Base-by-base conservation (phyloP, 2,329 filamentous ascomycete species). In the Exophiala dermatitidis region DNA sequence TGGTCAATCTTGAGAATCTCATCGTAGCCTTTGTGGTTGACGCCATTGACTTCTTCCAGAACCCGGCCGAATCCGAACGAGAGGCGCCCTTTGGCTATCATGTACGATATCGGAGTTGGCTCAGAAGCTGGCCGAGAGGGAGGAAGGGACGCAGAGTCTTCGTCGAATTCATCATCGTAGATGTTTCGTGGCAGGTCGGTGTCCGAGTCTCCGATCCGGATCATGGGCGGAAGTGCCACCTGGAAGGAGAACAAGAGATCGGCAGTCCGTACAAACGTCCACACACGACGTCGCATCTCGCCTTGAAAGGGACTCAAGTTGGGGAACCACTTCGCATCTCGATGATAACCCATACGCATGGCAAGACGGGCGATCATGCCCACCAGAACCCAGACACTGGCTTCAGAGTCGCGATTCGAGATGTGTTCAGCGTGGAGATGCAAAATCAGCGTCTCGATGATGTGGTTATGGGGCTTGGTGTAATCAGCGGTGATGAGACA, bases 201-300 rank as follows among this genome's bases (percentile, higher is more conserved):
- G 63, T 87, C 84, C 44, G 76, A 79, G 55, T 85, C 82, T 34
- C 83, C 77, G 28, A 76, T 73, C 52, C 81, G 75, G 42, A 85
- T 73, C 79, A 86, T 83, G 62, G 77, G 77, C 2, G 84, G 84
- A 50, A 88, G 71, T 1, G 84, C 84, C 55, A 85, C 75, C 63
- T 86, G 83, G 63, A 85, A 85, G 1, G 81, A 79, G 29, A 83
- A 80, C 3, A 86, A 67, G 2, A 83, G 67, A 63, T 87, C 84
- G 44, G 85, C 74, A 63, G 84, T 80, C 33, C 73, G 66, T 5
- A 76, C 71, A 63, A 73, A 74, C 0, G 70, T 68, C 74, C 75
- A 77, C 10, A 77, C 67, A 37, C 75, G 68, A 30, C 75, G 67
- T 29, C 75, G 70, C 68, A 77, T 81, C 66, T 85, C 82, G 9